These are phyloP conservation scores for Diplocarpon mali DNA, from an alignment of 2,329 filamentous ascomycete genomes.

Conservation along the genomic window DNA sequence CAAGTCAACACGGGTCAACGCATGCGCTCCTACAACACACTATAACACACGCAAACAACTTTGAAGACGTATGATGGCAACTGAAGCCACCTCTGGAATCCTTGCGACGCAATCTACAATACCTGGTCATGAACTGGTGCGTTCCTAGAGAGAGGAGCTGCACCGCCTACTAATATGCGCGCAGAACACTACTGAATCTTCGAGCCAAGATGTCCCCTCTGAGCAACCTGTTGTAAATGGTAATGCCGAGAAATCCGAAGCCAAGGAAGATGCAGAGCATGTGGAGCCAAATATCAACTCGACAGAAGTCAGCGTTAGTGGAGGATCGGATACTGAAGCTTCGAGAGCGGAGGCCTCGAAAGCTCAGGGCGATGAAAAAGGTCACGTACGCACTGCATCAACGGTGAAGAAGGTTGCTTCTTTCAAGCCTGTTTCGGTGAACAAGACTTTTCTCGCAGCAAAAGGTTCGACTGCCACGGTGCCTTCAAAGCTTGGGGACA, in stretches of 20 bases:
- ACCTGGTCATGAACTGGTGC: slow-evolving; percentile 26
- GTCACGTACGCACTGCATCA: slow-evolving; percentile 46
- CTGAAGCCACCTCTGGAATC: slow-evolving; percentile 45
- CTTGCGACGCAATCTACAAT: slow-evolving; percentile 26
- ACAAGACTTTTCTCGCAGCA: slow-evolving; percentile 70
- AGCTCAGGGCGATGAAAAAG: slow-evolving; percentile 44
- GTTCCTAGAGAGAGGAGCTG: slow-evolving; percentile 4
- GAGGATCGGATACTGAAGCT: slow-evolving; percentile 67
- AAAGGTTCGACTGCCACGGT: slow-evolving; percentile 42
- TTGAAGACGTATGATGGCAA: slow-evolving; percentile 52
- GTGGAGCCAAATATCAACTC: slow-evolving; percentile 51
- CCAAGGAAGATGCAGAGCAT: slow-evolving; percentile 42
- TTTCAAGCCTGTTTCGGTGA: slow-evolving; percentile 80
- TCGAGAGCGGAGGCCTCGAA: slow-evolving; percentile 45
- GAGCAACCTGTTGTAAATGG: slow-evolving; percentile 36
- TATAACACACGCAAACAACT: slow-evolving; percentile 15
- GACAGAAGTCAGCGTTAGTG: slow-evolving; percentile 57
- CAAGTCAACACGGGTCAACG: slow-evolving; percentile 22
- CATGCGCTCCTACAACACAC: slow-evolving; percentile 25
- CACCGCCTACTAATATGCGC: slow-evolving; percentile 18
- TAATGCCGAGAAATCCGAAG: slow-evolving; percentile 37
- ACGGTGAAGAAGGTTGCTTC: slow-evolving; percentile 62
- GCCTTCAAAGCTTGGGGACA: slow-evolving; percentile 40
- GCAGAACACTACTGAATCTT: slow-evolving; percentile 34
- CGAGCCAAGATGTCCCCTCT: slow-evolving; percentile 36